phyloP scores from a whole-genome alignment of 345 rosid species.

The Angophora floribunda region DNA sequence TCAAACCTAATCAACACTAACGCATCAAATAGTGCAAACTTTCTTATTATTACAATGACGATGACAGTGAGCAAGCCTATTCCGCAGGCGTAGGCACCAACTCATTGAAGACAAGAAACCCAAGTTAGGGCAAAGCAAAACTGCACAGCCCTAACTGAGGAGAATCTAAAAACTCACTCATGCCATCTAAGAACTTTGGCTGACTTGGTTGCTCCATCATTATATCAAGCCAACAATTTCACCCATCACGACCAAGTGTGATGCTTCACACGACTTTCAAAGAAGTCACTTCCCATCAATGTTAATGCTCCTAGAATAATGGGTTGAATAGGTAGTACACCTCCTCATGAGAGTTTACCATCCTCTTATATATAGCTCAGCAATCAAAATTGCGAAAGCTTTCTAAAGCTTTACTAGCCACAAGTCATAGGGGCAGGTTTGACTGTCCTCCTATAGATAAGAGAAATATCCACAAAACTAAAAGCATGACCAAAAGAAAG shows the following conservation, averaged over 20 bases:
- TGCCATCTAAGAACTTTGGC: not conserved
- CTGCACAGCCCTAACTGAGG: not conserved
- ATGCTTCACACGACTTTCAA: not conserved
- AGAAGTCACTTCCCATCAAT: not conserved
- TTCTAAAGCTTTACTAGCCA: not conserved
- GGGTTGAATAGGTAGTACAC: not conserved
- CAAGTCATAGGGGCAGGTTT: not conserved
- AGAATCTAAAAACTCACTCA: not conserved
- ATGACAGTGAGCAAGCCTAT: not conserved
- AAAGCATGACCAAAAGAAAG: not conserved
- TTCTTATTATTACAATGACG: not conserved
- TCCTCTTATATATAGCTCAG: not conserved
- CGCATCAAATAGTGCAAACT: not conserved
- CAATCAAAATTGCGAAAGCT: not conserved
- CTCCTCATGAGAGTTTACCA: not conserved
- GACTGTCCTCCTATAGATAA: not conserved
- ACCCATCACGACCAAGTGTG: not conserved
- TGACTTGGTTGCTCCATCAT: not conserved
- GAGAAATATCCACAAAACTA: not conserved
- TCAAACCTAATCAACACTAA: not conserved
- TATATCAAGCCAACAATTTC: not conserved
- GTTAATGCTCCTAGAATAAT: not conserved
- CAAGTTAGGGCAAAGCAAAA: not conserved
- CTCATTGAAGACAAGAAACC: not conserved
- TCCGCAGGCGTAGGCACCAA: not conserved